These are phyloP conservation scores for Hypholoma fasciculare DNA, from an alignment of 768 basidiomycete genomes.

Conservation along the genomic window DNA sequence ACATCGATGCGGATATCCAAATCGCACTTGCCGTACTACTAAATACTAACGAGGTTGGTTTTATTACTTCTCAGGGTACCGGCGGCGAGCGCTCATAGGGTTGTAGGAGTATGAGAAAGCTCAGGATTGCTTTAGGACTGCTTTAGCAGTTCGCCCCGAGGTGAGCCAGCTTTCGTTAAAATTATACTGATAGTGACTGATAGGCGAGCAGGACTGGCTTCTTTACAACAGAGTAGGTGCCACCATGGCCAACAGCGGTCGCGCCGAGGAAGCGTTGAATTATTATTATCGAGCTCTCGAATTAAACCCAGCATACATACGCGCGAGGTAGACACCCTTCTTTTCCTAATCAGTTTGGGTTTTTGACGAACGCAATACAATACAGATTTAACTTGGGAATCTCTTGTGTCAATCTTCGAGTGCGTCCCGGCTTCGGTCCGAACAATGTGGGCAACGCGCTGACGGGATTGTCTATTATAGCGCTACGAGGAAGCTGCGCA, in stretches of 20 bases:
- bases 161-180: slow-evolving; percentile 40
- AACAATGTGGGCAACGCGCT: slow-evolving; percentile 4
- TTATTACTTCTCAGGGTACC: neutral
- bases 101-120: slow-evolving; percentile 86
- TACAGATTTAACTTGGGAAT: slow-evolving; percentile 91
- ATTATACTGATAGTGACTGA: slow-evolving; percentile 6
- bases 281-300: slow-evolving; percentile 88
- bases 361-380: slow-evolving; percentile 2
- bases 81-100: slow-evolving; percentile 5
- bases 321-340: slow-evolving; percentile 61
- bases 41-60: slow-evolving; percentile 82
- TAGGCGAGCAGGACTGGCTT: slow-evolving; percentile 71
- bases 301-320: slow-evolving; percentile 86
- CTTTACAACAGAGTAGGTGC: slow-evolving; percentile 94
- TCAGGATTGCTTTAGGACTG: slow-evolving; percentile 90
- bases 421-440: slow-evolving; percentile 33
- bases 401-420: slow-evolving; percentile 84
- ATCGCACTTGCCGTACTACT: slow-evolving; percentile 91
- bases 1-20: slow-evolving; percentile 92
- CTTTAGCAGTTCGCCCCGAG: slow-evolving; percentile 83
- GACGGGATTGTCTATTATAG: slow-evolving; percentile 34
- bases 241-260: slow-evolving; percentile 88
- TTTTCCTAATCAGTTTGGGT: slow-evolving; percentile 1
- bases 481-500: slow-evolving; percentile 85
- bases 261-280: slow-evolving; percentile 75